These are phyloP conservation scores for Trichoderma polysporum DNA, from an alignment of 2,329 filamentous ascomycete genomes.

Conservation along the genomic window DNA sequence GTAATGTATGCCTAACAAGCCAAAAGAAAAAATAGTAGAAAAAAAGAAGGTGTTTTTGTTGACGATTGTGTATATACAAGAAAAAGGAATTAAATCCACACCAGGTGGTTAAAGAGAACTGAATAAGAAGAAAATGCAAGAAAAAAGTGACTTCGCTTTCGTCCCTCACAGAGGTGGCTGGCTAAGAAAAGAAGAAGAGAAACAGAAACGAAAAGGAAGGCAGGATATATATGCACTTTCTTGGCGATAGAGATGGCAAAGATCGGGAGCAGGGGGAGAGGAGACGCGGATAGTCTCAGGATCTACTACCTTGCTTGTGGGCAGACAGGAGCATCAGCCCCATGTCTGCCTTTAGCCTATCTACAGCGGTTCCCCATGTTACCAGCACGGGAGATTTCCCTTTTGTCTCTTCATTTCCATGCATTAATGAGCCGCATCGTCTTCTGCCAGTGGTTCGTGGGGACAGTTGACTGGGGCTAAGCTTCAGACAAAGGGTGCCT, in stretches of 20 bases:
- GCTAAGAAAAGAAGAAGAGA: slow-evolving; percentile 2
- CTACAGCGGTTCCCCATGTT: not conserved
- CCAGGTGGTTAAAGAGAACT: slow-evolving; percentile 19
- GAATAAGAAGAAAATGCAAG: not conserved
- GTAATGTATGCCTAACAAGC: not conserved
- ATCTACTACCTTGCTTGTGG: not conserved
- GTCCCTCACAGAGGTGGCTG: slow-evolving; percentile 19
- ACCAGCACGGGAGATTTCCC: not conserved
- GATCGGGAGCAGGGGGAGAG: slow-evolving; percentile 5
- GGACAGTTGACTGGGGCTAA: not conserved
- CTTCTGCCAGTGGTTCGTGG: not conserved
- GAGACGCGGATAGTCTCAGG: slow-evolving; percentile 17
- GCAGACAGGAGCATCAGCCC: not conserved
- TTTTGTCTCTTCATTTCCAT: not conserved
- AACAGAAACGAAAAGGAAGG: slow-evolving; percentile 10
- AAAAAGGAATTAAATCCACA: slow-evolving; percentile 17
- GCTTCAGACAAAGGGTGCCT: slow-evolving; percentile 21
- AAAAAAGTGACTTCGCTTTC: slow-evolving; percentile 3
- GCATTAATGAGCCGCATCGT: not conserved
- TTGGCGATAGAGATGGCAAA: not conserved
- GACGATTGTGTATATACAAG: not conserved
- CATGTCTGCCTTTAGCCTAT: not conserved
- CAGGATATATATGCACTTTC: slow-evolving; percentile 4
- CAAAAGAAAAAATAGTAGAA: not conserved
- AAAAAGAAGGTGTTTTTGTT: not conserved